phyloP scores from a whole-genome alignment of 2,329 filamentous ascomycete genomes.

The Botrytis byssoidea region DNA sequence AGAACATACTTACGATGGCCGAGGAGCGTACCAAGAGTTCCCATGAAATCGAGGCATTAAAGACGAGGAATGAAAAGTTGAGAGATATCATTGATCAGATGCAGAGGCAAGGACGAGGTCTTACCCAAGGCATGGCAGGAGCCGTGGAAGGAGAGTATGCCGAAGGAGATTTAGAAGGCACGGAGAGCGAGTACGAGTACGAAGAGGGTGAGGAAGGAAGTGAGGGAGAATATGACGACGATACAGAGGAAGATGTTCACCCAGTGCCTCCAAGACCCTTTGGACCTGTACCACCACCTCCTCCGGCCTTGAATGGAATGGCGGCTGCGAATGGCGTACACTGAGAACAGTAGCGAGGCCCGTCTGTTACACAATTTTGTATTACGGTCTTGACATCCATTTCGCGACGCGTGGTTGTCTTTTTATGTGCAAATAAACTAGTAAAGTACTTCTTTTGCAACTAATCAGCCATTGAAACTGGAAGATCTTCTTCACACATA shows the following conservation, averaged over 20 bases:
- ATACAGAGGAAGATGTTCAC: constrained; percentile 42
- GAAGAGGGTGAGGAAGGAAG: constrained; percentile 54
- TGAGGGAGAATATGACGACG: constrained; percentile 47
- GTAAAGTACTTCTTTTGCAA: constrained; percentile 1
- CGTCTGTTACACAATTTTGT: constrained; percentile 17
- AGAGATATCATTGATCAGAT: constrained; percentile 94
- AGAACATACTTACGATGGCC: constrained; percentile 96
- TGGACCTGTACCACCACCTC: constrained; percentile 38
- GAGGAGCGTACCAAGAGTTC: constrained; percentile 80
- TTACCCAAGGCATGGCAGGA: constrained; percentile 61
- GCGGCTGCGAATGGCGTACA: constrained; percentile 18
- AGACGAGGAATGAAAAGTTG: constrained; percentile 79
- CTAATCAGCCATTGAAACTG: neutral
- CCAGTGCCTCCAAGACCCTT: constrained; percentile 36
- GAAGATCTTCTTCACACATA: neutral
- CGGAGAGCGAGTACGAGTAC: constrained; percentile 64
- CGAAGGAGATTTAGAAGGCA: constrained; percentile 52
- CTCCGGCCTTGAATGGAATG: constrained; percentile 32
- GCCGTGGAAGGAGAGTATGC: constrained; percentile 61
- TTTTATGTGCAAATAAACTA: neutral
- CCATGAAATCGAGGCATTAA: constrained; percentile 73
- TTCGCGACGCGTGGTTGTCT: neutral
- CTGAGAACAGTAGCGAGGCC: constrained; percentile 9
- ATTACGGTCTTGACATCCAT: constrained; percentile 10
- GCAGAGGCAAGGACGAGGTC: constrained; percentile 88